Conservation (phyloP, 169 alveolate species). For the Cystoisospora suis region DNA sequence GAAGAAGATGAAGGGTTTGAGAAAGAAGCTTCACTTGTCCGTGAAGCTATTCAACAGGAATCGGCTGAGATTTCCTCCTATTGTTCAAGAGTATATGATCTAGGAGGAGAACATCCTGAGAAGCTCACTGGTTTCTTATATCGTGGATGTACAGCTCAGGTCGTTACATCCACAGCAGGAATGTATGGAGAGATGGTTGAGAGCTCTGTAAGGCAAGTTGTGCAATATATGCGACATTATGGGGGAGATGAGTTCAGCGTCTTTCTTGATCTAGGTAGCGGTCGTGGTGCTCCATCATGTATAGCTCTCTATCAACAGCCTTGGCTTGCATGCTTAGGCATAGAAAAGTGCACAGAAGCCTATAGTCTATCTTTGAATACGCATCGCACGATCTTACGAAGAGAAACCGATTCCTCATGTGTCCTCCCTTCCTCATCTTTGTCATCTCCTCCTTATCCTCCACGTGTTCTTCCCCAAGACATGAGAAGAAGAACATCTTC, state of each 20-base stretch:
- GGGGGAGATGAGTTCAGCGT: slow-evolving; percentile 82
- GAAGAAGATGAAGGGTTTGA: not conserved
- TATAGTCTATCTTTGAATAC: slow-evolving; percentile 61
- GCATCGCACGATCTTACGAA: slow-evolving; percentile 23
- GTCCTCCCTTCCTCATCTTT: not conserved
- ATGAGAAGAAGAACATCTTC: too few relatives aligned
- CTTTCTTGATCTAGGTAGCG: slow-evolving; percentile 83
- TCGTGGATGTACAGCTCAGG: slow-evolving; percentile 71
- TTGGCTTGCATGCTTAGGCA: slow-evolving; percentile 59
- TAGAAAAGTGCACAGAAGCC: slow-evolving; percentile 64
- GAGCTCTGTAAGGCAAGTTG: slow-evolving; percentile 72
- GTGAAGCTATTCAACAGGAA: too few relatives aligned
- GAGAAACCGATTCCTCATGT: not conserved
- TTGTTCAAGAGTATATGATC: not conserved
- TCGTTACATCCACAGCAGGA: slow-evolving; percentile 85
- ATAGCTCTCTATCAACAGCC: slow-evolving; percentile 60
- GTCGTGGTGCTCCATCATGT: slow-evolving; percentile 84
- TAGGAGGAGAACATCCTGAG: not conserved
- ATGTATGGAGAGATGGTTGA: slow-evolving; percentile 86
- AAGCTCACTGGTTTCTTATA: slow-evolving; percentile 71
- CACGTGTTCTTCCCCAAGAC: too few relatives aligned
- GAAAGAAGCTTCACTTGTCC: not conserved
- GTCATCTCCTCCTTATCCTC: not conserved
- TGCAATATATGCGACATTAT: slow-evolving; percentile 73
- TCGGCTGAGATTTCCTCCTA: too few relatives aligned